phyloP scores from a whole-genome alignment of 495 filamentous ascomycete species.

The Penicillium flavigenum region DNA sequence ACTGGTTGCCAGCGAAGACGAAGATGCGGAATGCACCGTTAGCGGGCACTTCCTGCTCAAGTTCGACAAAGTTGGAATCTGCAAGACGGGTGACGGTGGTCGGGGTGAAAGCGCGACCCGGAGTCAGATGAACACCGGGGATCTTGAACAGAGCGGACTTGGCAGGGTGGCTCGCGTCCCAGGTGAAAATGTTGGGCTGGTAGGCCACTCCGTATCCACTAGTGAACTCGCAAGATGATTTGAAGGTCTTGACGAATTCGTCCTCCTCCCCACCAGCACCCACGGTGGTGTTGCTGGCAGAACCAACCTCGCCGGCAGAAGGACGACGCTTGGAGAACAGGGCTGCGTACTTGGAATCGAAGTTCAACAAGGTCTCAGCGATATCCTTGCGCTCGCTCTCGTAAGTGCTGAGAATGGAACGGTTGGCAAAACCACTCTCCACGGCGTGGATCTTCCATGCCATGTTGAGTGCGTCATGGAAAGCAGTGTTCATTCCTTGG shows the following conservation, averaged over 20 bases:
- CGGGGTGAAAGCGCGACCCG: constrained; percentile 71
- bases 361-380: constrained; percentile 68
- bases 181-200: constrained; percentile 64
- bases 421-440: constrained; percentile 58
- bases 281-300: constrained; percentile 39
- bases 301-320: constrained; percentile 55
- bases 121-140: constrained; percentile 56
- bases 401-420: constrained; percentile 66
- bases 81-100: constrained; percentile 77
- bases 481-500: constrained; percentile 55
- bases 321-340: constrained; percentile 63
- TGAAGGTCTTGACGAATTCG: constrained; percentile 65
- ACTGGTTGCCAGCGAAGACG: constrained; percentile 72
- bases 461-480: constrained; percentile 64
- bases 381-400: constrained; percentile 68
- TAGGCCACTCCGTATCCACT: constrained; percentile 66
- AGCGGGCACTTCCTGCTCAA: constrained; percentile 83
- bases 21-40: constrained; percentile 88
- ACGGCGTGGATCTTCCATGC: constrained; percentile 80
- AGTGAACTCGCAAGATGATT: constrained; percentile 64
- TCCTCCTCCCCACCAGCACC: constrained; percentile 46
- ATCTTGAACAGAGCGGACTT: constrained; percentile 66
- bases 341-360: constrained; percentile 66
- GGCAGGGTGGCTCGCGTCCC: constrained; percentile 69
- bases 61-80: constrained; percentile 80